phyloP scores from a whole-genome alignment of 371 early-diverging fungal species.

The Basidiobolus meristosporus region DNA sequence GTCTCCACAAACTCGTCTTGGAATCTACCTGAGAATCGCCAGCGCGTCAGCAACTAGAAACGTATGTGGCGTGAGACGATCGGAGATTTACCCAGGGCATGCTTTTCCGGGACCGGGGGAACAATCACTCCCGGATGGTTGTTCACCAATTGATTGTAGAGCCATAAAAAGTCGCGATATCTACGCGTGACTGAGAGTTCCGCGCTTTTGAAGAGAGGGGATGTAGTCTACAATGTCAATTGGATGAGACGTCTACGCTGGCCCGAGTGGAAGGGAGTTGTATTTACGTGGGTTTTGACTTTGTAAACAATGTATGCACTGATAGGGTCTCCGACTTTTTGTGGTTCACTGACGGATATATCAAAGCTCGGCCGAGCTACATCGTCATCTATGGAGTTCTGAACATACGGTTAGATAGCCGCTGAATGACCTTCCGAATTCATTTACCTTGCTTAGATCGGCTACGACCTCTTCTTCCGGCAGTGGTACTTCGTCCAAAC shows the following conservation, averaged over 20 bases:
- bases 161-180: constrained; percentile 89
- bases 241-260: background rate
- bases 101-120: constrained; percentile 88
- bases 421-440: too few species aligned
- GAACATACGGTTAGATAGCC: too few species aligned
- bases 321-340: constrained; percentile 76
- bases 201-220: constrained; percentile 19
- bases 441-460: too few species aligned
- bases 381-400: too few species aligned
- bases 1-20: constrained; percentile 89
- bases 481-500: too few species aligned
- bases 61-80: too few species aligned
- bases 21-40: constrained; percentile 53
- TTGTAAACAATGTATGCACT: constrained; percentile 76
- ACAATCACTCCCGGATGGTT: constrained; percentile 81
- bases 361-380: constrained; percentile 53
- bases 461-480: too few species aligned
- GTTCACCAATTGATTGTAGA: constrained; percentile 60
- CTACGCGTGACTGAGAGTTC: constrained; percentile 73
- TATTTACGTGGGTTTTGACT: constrained; percentile 52
- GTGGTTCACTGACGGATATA: constrained; percentile 70
- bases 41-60: too few species aligned
- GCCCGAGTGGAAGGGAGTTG: too few species aligned
- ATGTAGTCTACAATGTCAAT: constrained; percentile 25
- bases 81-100: constrained; percentile 60